Evolutionary conservation across 2,329 filamentous ascomycete genomes (phyloP).

Genomic region (Aschersonia sp.): DNA sequence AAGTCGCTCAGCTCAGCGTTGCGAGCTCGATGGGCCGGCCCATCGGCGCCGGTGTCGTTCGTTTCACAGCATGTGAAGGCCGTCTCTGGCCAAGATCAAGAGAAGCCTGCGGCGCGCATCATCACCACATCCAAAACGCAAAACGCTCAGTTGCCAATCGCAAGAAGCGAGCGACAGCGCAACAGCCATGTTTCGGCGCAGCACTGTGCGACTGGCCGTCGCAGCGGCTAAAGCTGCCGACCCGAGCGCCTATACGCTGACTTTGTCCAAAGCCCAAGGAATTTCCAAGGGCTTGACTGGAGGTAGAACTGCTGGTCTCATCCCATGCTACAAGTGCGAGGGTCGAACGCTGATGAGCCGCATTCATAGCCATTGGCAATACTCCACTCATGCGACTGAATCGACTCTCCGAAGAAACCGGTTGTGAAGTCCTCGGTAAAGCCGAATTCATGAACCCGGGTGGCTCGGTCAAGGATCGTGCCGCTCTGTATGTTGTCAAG

Average conservation of each 20-base stretch:
- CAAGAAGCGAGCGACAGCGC: constrained; percentile 1
- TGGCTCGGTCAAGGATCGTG: constrained; percentile 90
- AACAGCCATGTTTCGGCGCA: constrained; percentile 50
- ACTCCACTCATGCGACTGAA: constrained; percentile 88
- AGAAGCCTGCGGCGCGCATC: too few species aligned
- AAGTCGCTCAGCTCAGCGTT: not conserved
- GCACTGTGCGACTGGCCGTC: constrained; percentile 50
- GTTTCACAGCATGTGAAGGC: too few species aligned
- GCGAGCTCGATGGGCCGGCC: not conserved
- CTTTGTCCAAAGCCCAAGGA: constrained; percentile 67
- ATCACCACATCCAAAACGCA: too few species aligned
- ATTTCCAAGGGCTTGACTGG: constrained; percentile 65
- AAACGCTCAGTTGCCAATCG: not conserved
- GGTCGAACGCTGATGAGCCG: not conserved
- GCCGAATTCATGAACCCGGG: constrained; percentile 98
- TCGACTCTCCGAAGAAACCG: constrained; percentile 74
- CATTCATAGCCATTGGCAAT: constrained; percentile 71
- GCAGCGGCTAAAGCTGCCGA: constrained; percentile 30
- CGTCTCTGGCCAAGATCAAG: too few species aligned
- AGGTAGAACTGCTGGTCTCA: constrained; percentile 34
- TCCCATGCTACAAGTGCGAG: too few species aligned
- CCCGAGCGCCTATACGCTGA: constrained; percentile 47
- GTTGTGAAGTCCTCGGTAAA: constrained; percentile 89
- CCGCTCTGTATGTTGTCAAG: constrained; percentile 83
- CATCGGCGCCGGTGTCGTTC: too few species aligned